A percentile compares a stretch with the other conserved stretches of the same genome.
These are phyloP conservation scores for Daldinia caldariorum DNA, from an alignment of 495 filamentous ascomycete species.

Conservation along the genomic window DNA sequence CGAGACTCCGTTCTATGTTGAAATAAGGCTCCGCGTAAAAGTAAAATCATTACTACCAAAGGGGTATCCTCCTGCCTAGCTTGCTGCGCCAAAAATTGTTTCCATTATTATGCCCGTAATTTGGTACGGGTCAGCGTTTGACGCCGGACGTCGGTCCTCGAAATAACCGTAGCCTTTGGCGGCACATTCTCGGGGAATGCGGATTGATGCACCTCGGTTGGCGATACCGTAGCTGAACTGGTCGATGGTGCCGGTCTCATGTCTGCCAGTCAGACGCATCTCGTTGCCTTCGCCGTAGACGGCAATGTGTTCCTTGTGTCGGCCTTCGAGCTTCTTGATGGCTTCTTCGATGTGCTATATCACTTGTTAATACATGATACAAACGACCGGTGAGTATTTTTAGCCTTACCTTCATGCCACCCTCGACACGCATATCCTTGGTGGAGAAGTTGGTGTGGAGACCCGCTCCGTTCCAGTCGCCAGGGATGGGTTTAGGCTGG, in stretches of 20 bases:
- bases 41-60: conserved; percentile 35
- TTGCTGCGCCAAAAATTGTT: conserved; percentile 58
- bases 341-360: conserved; percentile 72
- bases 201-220: conserved; percentile 92
- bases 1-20: conserved; percentile 37
- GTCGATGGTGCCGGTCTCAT: conserved; percentile 96
- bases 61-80: conserved; percentile 42
- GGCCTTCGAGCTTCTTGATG: conserved; percentile 88
- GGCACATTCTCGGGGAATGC: conserved; percentile 89
- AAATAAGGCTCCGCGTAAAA: conserved; percentile 33
- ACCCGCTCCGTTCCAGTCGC: conserved; percentile 99
- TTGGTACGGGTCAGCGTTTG: conserved; percentile 96
- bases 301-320: conserved; percentile 93
- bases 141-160: conserved; percentile 94
- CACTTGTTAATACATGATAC: conserved; percentile 10
- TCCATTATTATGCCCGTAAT: conserved; percentile 93
- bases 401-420: conserved; percentile 80
- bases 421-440: conserved; percentile 84
- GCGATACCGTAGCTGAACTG: conserved; percentile 95
- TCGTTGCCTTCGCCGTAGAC: conserved; percentile 98
- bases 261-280: conserved; percentile 87
- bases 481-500: conserved; percentile 96
- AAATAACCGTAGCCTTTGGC: conserved; percentile 98
- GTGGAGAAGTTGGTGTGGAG: conserved; percentile 94
- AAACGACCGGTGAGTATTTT: not conserved